These are phyloP conservation scores for Thalassiosira mediterranea DNA, from an alignment of 352 stramenopile species.

Conservation along the genomic window DNA sequence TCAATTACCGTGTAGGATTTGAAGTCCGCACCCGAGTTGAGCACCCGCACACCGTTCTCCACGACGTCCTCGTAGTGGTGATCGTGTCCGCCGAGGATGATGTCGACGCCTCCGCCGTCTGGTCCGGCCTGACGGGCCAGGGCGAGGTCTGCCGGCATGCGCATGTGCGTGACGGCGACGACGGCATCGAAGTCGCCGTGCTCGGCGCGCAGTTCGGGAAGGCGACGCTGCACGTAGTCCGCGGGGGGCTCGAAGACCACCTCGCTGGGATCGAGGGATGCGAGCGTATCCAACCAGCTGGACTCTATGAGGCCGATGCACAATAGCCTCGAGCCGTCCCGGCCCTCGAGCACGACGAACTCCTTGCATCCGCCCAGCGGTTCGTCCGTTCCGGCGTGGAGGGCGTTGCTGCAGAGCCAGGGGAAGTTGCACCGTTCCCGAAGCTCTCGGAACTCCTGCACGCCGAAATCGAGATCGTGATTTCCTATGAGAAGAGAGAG, in stretches of 20 bases:
- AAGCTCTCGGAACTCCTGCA: slow-evolving; percentile 53
- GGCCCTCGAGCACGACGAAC: slow-evolving; percentile 38
- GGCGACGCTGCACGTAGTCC: slow-evolving; percentile 43
- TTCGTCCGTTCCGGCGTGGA: background rate
- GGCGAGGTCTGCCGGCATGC: slow-evolving; percentile 62
- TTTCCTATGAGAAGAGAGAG: no score
- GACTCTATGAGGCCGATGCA: slow-evolving; percentile 72
- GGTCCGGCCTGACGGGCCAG: no score
- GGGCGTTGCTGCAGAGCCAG: slow-evolving; percentile 75
- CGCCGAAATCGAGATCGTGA: slow-evolving; percentile 79
- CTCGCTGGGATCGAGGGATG: slow-evolving; percentile 50
- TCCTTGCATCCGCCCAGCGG: slow-evolving; percentile 38
- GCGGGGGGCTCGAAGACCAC: slow-evolving; percentile 45
- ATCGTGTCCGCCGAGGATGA: slow-evolving; percentile 77
- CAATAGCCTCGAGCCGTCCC: slow-evolving; percentile 40
- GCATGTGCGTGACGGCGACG: slow-evolving; percentile 75
- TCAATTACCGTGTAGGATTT: slow-evolving; percentile 29
- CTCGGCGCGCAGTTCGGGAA: slow-evolving; percentile 45
- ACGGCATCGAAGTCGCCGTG: slow-evolving; percentile 54
- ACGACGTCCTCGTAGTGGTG: slow-evolving; percentile 65
- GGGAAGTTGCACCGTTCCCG: slow-evolving; percentile 62
- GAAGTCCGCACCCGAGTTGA: slow-evolving; percentile 76
- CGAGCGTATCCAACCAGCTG: slow-evolving; percentile 72
- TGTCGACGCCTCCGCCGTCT: slow-evolving; percentile 54
- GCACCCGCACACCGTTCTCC: slow-evolving; percentile 39